Evolutionary conservation across 495 filamentous ascomycete species (phyloP), one percentile per base, ranked within the genome.

Genomic region (Aspergillus egyptiacus): DNA sequence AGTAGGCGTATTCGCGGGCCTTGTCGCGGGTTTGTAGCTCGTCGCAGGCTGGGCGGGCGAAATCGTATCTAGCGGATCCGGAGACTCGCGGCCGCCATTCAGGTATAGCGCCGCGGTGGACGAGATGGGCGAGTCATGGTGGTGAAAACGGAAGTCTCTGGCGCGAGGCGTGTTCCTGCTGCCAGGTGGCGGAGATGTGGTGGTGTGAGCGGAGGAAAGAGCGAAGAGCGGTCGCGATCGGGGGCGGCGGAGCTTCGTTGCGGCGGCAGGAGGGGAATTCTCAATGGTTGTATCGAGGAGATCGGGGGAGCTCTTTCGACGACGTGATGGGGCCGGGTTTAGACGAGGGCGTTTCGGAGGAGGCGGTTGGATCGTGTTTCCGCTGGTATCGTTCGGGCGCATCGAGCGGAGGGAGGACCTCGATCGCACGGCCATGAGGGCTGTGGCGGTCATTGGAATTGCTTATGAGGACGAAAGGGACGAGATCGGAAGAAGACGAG

Each of bases 21-120:
- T 57, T 6, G 19, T 20, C 11, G 49, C 20, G 19, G 40, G 17
- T 23, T 33, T 39, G 20, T 17, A 27, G 23, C 8, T 33, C 6
- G 35, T 52, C 19, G 41, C 25, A 1, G 59, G 56, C 0, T n/a
- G n/a, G n/a, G 54, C 52, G 6, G 64, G 60, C 1, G 67, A 69
- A 23, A 70, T 69, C 1, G 62, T 68, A 35, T 73, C 66, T 30
- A 71, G 57, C 15, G 68, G 70, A 55, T 71, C 67, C 6, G 70
- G 68, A 13, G 48, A 44, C 40, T 51, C 48, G 48, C 36, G 48
- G 17, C 48, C 39, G 18, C 48, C 39, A 34, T 51, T 44, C 32
- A 51, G n/a, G 39, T 44, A 51, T 15, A 44, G 30, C 18, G 38
- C 33, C 14, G 39, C 48, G n/a, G 39, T 15, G 17, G 11, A 36